phyloP scores from a whole-genome alignment of 768 basidiomycete species.

The Amanita polypyramis region DNA sequence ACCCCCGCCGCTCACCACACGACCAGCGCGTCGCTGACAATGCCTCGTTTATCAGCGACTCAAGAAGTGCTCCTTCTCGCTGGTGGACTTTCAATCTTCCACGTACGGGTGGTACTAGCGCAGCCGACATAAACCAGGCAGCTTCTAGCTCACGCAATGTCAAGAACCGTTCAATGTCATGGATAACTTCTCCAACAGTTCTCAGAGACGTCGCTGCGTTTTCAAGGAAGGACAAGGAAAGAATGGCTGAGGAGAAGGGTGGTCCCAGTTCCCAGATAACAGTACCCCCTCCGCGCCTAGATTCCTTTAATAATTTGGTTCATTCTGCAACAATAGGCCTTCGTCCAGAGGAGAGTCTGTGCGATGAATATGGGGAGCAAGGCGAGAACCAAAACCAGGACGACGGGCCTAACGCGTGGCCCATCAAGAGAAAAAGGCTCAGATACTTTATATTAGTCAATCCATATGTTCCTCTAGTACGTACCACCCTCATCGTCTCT shows the following conservation, averaged over 20 bases:
- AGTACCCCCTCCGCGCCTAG: conserved; percentile 55
- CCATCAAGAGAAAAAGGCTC: conserved; percentile 33
- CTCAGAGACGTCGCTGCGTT: conserved; percentile 25
- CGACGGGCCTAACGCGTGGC: conserved; percentile 20
- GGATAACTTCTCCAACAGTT: conserved; percentile 33
- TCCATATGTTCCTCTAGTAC: conserved; percentile 68
- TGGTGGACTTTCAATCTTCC: conserved; percentile 74
- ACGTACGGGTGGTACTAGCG: conserved; percentile 16
- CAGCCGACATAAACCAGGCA: neutral
- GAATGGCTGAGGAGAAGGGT: conserved; percentile 15
- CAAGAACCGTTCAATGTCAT: conserved; percentile 16
- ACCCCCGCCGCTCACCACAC: conserved; percentile 12
- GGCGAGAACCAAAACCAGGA: conserved; percentile 15
- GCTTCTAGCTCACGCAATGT: neutral
- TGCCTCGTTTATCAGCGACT: conserved; percentile 41
- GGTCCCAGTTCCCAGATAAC: conserved; percentile 14
- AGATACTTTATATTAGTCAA: conserved; percentile 65
- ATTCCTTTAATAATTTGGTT: conserved; percentile 59
- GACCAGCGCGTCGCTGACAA: conserved; percentile 40
- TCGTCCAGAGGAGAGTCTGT: conserved; percentile 17
- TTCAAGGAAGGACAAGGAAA: conserved; percentile 24
- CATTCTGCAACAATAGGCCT: conserved; percentile 31
- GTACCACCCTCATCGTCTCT: conserved; percentile 12
- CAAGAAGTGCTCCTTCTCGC: conserved; percentile 34
- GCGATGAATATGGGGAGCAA: conserved; percentile 18